A percentile compares a stretch with the other conserved stretches of the same genome.
Conservation (phyloP, 352 stramenopile genomes). For the Pythium grandisporangium region DNA sequence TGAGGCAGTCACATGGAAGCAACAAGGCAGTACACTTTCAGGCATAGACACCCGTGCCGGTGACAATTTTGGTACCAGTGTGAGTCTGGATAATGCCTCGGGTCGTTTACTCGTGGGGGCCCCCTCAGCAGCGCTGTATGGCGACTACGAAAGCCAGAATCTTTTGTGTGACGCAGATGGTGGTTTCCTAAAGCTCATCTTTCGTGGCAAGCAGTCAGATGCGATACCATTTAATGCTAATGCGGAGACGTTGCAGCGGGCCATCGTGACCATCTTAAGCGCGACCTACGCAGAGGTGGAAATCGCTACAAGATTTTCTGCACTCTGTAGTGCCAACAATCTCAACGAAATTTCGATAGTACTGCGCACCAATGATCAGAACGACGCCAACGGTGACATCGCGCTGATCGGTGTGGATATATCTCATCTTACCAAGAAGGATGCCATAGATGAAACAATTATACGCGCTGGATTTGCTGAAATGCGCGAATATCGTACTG, state of each 20-base stretch:
- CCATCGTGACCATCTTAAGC: constrained; percentile 47
- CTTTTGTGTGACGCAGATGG: constrained; percentile 67
- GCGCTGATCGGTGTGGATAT: constrained; percentile 40
- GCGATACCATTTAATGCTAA: constrained; percentile 53
- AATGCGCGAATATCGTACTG: constrained; percentile 44
- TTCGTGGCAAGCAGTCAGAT: constrained; percentile 35
- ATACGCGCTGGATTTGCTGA: constrained; percentile 17
- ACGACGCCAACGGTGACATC: constrained; percentile 45
- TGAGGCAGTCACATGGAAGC: constrained; percentile 70
- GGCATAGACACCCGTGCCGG: constrained; percentile 46
- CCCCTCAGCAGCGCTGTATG: constrained; percentile 52
- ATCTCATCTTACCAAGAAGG: constrained; percentile 24
- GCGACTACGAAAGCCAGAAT: constrained; percentile 64
- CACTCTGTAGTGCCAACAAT: constrained; percentile 26
- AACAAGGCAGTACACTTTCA: constrained; percentile 46
- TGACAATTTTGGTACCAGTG: constrained; percentile 68
- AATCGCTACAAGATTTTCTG: constrained; percentile 37
- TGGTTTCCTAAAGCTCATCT: constrained; percentile 61
- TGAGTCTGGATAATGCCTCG: constrained; percentile 47
- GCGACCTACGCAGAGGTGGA: constrained; percentile 41
- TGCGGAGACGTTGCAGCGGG: constrained; percentile 28
- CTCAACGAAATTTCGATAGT: constrained; percentile 37
- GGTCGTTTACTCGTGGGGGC: constrained; percentile 51
- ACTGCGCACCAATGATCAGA: constrained; percentile 47
- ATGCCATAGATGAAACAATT: too few species aligned